Percentiles rank a stretch among this genome's conserved stretches.
phyloP scores from a whole-genome alignment of 2,329 filamentous ascomycete species.

The Fusarium hainanense region DNA sequence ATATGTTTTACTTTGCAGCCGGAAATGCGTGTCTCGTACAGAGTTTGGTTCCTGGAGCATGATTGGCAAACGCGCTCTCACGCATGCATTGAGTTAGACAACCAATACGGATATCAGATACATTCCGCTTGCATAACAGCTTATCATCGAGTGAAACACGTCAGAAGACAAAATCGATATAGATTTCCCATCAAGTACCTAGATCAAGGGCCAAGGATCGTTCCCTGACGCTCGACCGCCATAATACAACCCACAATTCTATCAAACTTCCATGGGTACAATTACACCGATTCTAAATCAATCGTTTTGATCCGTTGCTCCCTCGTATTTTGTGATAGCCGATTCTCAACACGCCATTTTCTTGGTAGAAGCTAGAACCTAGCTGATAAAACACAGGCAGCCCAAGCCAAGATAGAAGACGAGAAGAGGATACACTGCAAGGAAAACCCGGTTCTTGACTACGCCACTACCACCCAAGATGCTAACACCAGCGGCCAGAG shows the following conservation, averaged over 20 bases:
- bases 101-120: background rate
- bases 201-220: conserved; percentile 2
- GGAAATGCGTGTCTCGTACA: background rate
- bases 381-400: conserved; percentile 97
- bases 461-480: conserved; percentile 96
- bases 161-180: conserved; percentile 14
- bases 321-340: conserved; percentile 1
- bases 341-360: background rate
- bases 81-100: background rate
- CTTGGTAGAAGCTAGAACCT: conserved; percentile 40
- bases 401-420: conserved; percentile 95
- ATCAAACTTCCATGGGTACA: conserved; percentile 25
- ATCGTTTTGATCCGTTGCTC: conserved; percentile 5
- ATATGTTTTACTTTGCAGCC: background rate
- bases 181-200: conserved; percentile 3
- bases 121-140: conserved; percentile 7
- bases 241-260: conserved; percentile 22
- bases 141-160: background rate
- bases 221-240: conserved; percentile 7
- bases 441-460: conserved; percentile 90
- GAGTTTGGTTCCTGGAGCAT: background rate
- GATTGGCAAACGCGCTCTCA: background rate
- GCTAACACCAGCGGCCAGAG: conserved; percentile 92
- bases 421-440: conserved; percentile 94
- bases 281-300: conserved; percentile 33